Conservation (phyloP, 2,329 filamentous ascomycete genomes). For the Penicillium polonicum region DNA sequence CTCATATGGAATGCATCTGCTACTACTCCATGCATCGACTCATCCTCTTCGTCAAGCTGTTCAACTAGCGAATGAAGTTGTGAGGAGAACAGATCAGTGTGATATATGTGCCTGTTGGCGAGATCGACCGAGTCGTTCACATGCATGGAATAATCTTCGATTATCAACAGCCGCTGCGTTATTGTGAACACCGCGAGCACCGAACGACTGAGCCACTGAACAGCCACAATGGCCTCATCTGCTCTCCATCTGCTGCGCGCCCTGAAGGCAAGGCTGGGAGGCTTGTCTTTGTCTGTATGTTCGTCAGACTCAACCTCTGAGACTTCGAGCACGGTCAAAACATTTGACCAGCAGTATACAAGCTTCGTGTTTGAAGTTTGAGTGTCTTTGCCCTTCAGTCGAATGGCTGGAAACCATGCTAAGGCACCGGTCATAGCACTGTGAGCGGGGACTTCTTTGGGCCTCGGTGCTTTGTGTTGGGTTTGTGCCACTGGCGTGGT, state of each 20-base stretch:
- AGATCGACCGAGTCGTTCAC: slow-evolving; percentile 95
- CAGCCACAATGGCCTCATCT: slow-evolving; percentile 90
- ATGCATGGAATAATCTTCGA: slow-evolving; percentile 84
- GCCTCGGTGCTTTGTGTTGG: slow-evolving; percentile 87
- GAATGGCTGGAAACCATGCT: slow-evolving; percentile 96
- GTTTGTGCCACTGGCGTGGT: slow-evolving; percentile 95
- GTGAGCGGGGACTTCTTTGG: slow-evolving; percentile 87
- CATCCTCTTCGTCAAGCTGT: slow-evolving; percentile 80
- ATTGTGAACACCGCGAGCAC: slow-evolving; percentile 90
- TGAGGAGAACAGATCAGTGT: slow-evolving; percentile 82
- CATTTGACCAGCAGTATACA: slow-evolving; percentile 97
- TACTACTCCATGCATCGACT: slow-evolving; percentile 89
- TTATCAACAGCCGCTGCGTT: slow-evolving; percentile 85
- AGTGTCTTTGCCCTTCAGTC: slow-evolving; percentile 73
- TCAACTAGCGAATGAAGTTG: slow-evolving; percentile 85
- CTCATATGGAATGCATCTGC: slow-evolving; percentile 99
- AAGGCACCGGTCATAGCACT: slow-evolving; percentile 90
- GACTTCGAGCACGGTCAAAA: slow-evolving; percentile 90
- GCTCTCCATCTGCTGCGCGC: slow-evolving; percentile 86
- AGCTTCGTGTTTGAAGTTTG: slow-evolving; percentile 73
- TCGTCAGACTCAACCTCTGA: slow-evolving; percentile 63
- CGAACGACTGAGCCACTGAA: slow-evolving; percentile 94
- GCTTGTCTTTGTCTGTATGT: slow-evolving; percentile 70
- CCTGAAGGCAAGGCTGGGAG: slow-evolving; percentile 73
- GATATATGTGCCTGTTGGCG: slow-evolving; percentile 87